Evolutionary conservation across 352 stramenopile genomes (phyloP).

Genomic region (Phytopythium sindhum): DNA sequence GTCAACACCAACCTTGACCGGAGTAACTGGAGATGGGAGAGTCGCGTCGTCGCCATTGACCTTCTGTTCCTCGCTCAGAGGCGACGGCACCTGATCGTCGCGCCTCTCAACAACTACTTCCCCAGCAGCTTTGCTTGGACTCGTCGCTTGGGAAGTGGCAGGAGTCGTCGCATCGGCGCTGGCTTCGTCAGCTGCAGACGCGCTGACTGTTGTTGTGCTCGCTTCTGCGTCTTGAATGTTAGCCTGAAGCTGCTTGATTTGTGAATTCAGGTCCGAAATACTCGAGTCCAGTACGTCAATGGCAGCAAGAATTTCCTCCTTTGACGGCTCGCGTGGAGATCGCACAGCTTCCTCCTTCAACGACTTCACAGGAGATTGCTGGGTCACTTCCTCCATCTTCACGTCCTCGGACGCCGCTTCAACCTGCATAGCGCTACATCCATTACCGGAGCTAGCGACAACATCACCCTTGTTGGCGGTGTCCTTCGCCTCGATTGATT

Average conservation of each 20-base stretch:
- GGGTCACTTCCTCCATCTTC: background rate
- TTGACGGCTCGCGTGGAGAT: conserved; percentile 35
- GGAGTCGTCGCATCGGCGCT: background rate
- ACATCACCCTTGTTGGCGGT: background rate
- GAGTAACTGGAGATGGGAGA: conserved; percentile 7
- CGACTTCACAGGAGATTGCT: background rate
- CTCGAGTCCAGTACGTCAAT: conserved; percentile 75
- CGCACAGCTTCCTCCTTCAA: conserved; percentile 3
- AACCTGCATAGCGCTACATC: background rate
- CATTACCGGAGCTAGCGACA: background rate
- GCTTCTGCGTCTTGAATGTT: conserved; percentile 40
- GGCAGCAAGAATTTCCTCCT: conserved; percentile 75
- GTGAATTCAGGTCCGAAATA: conserved; percentile 67
- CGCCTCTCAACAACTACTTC: background rate
- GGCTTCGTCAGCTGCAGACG: background rate
- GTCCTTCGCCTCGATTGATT: background rate
- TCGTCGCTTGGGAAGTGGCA: background rate
- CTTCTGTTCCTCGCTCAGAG: background rate
- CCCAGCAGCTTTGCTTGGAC: background rate
- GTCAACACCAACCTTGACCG: conserved; percentile 61
- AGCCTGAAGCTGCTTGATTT: conserved; percentile 53
- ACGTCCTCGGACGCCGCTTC: background rate
- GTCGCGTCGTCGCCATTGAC: background rate
- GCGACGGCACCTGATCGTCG: background rate
- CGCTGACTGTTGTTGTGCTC: background rate